Base-by-base conservation (phyloP, 768 basidiomycete genomes). In the Nidularia pulvinata region DNA sequence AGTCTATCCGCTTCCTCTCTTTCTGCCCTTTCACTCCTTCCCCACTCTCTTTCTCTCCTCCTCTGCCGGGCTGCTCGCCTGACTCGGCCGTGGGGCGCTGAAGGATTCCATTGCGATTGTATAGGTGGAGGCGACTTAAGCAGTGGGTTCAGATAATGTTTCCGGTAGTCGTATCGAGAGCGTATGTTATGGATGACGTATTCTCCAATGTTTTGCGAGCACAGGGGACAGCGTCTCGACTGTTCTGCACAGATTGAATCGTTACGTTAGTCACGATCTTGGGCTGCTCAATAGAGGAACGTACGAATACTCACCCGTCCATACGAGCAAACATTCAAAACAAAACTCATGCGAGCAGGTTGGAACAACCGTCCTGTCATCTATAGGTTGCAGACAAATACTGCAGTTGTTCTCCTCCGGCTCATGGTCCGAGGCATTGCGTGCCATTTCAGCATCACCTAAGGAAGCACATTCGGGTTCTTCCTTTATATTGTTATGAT, bases 341-440 rank as follows among this genome's bases (percentile, higher is more conserved):
- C 95, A 98, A 63, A 95, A 95, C 63, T 91, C 89, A 74, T 98
- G 95, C 1, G 91, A 89, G 68, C 95, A 97, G 6, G 76, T 79
- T 1, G 93, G 91, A 25, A 96, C 75, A 36, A 95, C 79, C 0
- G 94, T 89, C 45, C 89, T 76, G 71, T 97, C 93, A 11, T 78
- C 73, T 49, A 95, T 73, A 9, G 72, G 55, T 61, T 95, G 91
- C 22, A 98, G 74, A 61, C 95, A 98, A 34, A 98, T 96, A 54
- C 88, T 85, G 64, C 95, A 98, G 59, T 85, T 76, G 22, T 87
- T 83, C 39, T 61, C 61, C 10, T 57, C 61, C 44, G 53, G 53
- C 35, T 30, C 19, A 7, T 39, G 36, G 14, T 55, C 52, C 11
- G 37, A n/a, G n/a, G n/a, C n/a, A n/a, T n/a, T n/a, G n/a, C n/a